phyloP scores from a whole-genome alignment of 495 filamentous ascomycete species.

The Penicillium cataractarum region DNA sequence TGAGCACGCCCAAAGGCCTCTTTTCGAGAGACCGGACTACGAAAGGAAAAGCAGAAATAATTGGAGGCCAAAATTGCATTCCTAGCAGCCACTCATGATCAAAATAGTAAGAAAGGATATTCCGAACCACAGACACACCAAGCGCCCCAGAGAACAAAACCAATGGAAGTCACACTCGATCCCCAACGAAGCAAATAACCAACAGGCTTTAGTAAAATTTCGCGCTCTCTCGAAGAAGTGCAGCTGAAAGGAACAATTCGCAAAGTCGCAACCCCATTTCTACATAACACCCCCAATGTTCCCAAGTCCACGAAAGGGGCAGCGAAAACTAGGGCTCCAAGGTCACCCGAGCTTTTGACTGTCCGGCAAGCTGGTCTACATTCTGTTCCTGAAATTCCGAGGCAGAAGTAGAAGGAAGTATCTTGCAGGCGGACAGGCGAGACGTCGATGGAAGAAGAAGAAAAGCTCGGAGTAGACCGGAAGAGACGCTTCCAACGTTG shows the following conservation, averaged over 20 bases:
- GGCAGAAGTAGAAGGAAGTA: neutral
- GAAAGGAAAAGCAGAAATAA: neutral
- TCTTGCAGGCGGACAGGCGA: slow-evolving; percentile 1
- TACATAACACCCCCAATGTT: slow-evolving; percentile 8
- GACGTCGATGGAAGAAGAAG: neutral
- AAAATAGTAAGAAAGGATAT: slow-evolving; percentile 7
- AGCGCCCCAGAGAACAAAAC: slow-evolving; percentile 14
- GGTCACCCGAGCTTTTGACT: neutral
- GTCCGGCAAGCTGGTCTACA: neutral
- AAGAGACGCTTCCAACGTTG: neutral
- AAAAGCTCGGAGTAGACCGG: neutral
- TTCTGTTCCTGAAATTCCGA: neutral
- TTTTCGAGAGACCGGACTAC: too few species aligned
- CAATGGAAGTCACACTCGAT: slow-evolving; percentile 5
- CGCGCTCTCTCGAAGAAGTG: neutral
- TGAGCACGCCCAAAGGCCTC: too few species aligned
- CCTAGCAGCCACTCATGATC: slow-evolving; percentile 18
- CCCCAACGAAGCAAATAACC: slow-evolving; percentile 7
- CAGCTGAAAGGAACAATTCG: slow-evolving; percentile 20
- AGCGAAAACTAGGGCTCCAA: neutral
- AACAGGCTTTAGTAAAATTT: slow-evolving; percentile 18
- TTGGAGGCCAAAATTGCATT: slow-evolving; percentile 4
- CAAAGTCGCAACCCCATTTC: slow-evolving; percentile 12
- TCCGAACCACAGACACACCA: slow-evolving; percentile 11
- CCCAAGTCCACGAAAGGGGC: slow-evolving; percentile 19